These are phyloP conservation scores for Nakazawaea ernobii DNA, from an alignment of 805 yeast species.

Conservation along the genomic window DNA sequence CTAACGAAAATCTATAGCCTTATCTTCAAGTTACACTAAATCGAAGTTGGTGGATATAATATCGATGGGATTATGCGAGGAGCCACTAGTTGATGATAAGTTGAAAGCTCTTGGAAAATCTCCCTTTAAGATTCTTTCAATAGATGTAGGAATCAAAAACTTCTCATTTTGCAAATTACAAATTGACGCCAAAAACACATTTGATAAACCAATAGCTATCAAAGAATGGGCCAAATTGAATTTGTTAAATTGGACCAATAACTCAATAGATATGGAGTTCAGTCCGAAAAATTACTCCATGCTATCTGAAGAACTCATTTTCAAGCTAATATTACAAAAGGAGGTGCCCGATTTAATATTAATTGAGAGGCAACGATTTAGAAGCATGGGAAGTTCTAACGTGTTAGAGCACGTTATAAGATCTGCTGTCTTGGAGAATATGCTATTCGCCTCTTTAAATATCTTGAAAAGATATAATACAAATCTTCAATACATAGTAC, in stretches of 20 bases:
- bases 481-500: slow-evolving; percentile 11
- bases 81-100: slow-evolving; percentile 7
- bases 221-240: slow-evolving; percentile 28
- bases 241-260: slow-evolving; percentile 18
- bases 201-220: slow-evolving; percentile 13
- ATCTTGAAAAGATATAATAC: slow-evolving; percentile 12
- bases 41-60: slow-evolving; percentile 8
- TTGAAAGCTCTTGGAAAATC: slow-evolving; percentile 6
- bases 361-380: slow-evolving; percentile 51
- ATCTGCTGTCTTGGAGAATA: slow-evolving; percentile 49
- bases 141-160: slow-evolving; percentile 30
- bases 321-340: slow-evolving; percentile 13
- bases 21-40: slow-evolving; percentile 12
- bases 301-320: slow-evolving; percentile 17
- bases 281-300: slow-evolving; percentile 22
- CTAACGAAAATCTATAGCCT: neutral
- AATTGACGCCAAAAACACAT: neutral
- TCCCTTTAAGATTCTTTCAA: slow-evolving; percentile 17
- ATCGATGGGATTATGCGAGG: neutral
- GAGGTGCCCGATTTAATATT: slow-evolving; percentile 34
- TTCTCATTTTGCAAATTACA: slow-evolving; percentile 24
- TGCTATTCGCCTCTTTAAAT: slow-evolving; percentile 26
- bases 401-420: slow-evolving; percentile 47
- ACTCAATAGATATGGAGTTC: slow-evolving; percentile 16
- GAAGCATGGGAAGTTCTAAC: slow-evolving; percentile 39